phyloP scores from a whole-genome alignment of 495 filamentous ascomycete genomes.

The Oidiodendron maius region DNA sequence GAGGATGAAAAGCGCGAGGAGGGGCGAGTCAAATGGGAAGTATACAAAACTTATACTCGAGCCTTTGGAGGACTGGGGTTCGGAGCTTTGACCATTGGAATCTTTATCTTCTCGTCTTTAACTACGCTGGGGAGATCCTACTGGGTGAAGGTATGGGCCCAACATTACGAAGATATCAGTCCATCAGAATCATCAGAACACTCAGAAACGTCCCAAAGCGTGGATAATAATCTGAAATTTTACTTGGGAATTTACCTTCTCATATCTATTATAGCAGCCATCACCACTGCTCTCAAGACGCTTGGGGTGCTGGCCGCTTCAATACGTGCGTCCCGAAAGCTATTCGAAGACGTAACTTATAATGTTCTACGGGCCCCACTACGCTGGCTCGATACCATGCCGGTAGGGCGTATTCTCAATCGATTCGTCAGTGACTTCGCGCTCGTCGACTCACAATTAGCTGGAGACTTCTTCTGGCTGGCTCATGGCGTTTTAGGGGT shows the following conservation, averaged over 20 bases:
- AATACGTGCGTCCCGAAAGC: not conserved
- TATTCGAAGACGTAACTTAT: constrained; percentile 42
- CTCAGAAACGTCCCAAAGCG: constrained; percentile 12
- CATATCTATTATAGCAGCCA: constrained; percentile 31
- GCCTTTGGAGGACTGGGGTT: constrained; percentile 58
- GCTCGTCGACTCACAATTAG: constrained; percentile 42
- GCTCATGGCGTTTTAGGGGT: constrained; percentile 30
- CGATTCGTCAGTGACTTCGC: constrained; percentile 56
- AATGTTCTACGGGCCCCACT: constrained; percentile 48
- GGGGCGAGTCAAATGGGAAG: constrained; percentile 53
- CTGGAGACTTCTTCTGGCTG: constrained; percentile 34
- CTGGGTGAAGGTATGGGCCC: constrained; percentile 70
- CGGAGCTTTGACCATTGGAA: constrained; percentile 49
- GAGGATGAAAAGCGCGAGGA: constrained; percentile 66
- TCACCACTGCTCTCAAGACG: not conserved
- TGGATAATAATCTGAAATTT: constrained; percentile 34
- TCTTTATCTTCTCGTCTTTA: constrained; percentile 45
- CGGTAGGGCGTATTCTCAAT: constrained; percentile 54
- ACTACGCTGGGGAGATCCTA: constrained; percentile 41
- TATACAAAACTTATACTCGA: constrained; percentile 61
- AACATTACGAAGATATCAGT: constrained; percentile 28
- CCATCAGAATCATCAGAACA: constrained; percentile 12
- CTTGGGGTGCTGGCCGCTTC: not conserved
- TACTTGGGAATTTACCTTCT: constrained; percentile 61
- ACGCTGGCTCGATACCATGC: constrained; percentile 57